Evolutionary conservation across 805 yeast genomes (phyloP).

Genomic region (Saitoella complicata): DNA sequence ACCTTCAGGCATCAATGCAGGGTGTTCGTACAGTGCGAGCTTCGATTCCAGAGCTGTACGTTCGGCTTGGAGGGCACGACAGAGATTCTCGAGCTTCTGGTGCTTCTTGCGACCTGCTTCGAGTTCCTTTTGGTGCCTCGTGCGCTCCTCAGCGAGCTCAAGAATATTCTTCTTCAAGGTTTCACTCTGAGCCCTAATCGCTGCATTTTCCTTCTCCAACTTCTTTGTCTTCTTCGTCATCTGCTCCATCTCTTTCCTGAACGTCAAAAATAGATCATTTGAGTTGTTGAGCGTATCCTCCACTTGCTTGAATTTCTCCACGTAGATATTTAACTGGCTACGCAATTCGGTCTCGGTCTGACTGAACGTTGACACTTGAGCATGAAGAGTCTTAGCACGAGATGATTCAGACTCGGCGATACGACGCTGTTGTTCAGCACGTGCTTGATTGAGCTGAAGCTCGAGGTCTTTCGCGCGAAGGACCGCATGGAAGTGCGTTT

Average conservation of each 20-base stretch:
- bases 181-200: conserved; percentile 5
- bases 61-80: conserved; percentile 11
- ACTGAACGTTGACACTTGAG: conserved; percentile 8
- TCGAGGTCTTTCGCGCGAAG: conserved; percentile 11
- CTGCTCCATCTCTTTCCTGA: conserved; percentile 11
- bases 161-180: conserved; percentile 9
- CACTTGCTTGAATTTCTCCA: conserved; percentile 21
- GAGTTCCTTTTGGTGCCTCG: conserved; percentile 8
- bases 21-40: conserved; percentile 5
- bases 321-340: conserved; percentile 9
- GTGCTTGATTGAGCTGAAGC: conserved; percentile 13
- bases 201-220: conserved; percentile 11
- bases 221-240: conserved; percentile 10
- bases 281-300: conserved; percentile 21
- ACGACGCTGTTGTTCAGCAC: conserved; percentile 15
- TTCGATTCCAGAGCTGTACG: conserved; percentile 8
- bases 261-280: conserved; percentile 11
- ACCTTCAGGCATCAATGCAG: too few relatives aligned
- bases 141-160: conserved; percentile 11
- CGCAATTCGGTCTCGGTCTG: conserved; percentile 9
- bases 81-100: conserved; percentile 8
- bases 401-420: conserved; percentile 6
- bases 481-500: conserved; percentile 5
- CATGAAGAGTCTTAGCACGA: conserved; percentile 4
- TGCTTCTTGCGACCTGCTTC: conserved; percentile 7